Evolutionary conservation across 164 flowering plant genomes (phyloP), one percentile per base, ranked within the genome.

Genomic region (Malania oleifera): DNA sequence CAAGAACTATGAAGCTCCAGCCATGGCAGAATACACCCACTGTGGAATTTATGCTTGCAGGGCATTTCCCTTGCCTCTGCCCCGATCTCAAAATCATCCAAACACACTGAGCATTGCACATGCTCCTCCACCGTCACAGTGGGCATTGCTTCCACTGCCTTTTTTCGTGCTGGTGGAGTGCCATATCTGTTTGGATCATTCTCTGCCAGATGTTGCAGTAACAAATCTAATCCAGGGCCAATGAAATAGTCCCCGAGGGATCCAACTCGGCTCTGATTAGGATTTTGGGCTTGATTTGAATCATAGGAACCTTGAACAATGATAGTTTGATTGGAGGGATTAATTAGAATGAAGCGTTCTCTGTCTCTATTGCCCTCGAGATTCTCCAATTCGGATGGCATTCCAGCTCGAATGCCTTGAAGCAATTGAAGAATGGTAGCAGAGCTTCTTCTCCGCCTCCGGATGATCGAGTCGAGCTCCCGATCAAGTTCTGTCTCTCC

Each of bases 1-100:
- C 95, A 91, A 11, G 98, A 84, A 57, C 98, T 82, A 63, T 91
- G 98, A 67, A 88, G 84, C 62, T 86, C 87, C 41, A 91, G 73
- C 98, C 98, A 88, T 5, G 90, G 84, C 45, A 80, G 24, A 27
- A 91, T 80, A 55, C 98, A 88, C 7, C 54, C 80, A 44, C 27
- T 29, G 46, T 88, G 98, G 62, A 88, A 91, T 63, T 80, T 88
- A 68, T 91, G 98, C 62, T 83, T 83, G 69, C 98, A 88, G 0
- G 98, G 98, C 95, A 91, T 81, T 72, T 86, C 87, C 59, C 70
- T 88, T 0, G 88, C 95, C 66, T 81, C 86, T 2, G 69, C 67
- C 7, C 87, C 89, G 5, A 71, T 54, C 69, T 79, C 83, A 64
- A 83, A 84, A 59, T 91, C 93, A 23, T 91, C 97, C 65, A 87